Percentiles rank a stretch among this genome's conserved stretches.
These are phyloP conservation scores for Citrus trifoliata DNA, from an alignment of 345 rosid species.

Conservation along the genomic window DNA sequence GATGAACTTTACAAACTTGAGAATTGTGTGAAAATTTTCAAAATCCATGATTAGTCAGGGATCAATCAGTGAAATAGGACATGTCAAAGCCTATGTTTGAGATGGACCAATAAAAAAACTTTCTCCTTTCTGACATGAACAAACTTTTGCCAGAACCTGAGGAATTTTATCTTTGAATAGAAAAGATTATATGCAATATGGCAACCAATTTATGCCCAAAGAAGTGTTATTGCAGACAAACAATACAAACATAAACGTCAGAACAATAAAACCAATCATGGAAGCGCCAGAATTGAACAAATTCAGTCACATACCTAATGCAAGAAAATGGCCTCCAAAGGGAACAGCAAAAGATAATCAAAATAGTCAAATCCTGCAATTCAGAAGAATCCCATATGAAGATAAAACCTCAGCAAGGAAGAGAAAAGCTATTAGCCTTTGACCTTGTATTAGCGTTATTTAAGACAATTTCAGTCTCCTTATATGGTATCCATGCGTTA, in stretches of 20 bases:
- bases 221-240: neutral
- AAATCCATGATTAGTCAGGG: neutral
- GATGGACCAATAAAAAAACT: neutral
- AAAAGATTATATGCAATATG: neutral
- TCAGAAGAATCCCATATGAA: slow-evolving; percentile 17
- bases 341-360: slow-evolving; percentile 8
- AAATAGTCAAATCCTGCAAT: slow-evolving; percentile 25
- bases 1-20: neutral
- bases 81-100: neutral
- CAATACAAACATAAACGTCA: neutral
- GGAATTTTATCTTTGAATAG: neutral
- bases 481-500: slow-evolving; percentile 1
- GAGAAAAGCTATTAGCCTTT: slow-evolving; percentile 13
- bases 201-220: neutral
- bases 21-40: neutral
- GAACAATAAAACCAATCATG: neutral
- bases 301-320: slow-evolving; percentile 24
- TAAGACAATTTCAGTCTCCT: slow-evolving; percentile 1
- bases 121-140: neutral
- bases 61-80: neutral
- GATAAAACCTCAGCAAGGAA: slow-evolving; percentile 19
- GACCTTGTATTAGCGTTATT: slow-evolving; percentile 17
- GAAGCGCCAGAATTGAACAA: neutral
- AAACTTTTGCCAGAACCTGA: neutral
- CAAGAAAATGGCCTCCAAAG: slow-evolving; percentile 6